Percentiles rank a stretch among this genome's conserved stretches.
phyloP scores from a whole-genome alignment of 345 rosid genomes.

The Aquilaria yunnanensis region DNA sequence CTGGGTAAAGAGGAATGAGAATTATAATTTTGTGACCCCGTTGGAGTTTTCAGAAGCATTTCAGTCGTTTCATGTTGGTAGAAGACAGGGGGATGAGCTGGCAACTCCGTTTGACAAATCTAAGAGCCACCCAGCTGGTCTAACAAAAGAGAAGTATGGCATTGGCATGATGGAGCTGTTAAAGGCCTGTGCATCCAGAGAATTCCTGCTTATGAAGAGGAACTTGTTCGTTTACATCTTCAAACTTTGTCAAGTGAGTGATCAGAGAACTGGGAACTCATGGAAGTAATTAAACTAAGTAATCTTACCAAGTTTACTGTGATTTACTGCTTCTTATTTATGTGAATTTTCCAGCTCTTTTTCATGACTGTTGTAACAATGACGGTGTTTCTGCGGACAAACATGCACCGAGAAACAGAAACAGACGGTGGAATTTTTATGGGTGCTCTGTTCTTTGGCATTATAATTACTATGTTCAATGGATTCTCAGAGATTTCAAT shows the following conservation, averaged over 20 bases:
- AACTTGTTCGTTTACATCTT: conserved; percentile 26
- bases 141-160: conserved; percentile 18
- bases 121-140: conserved; percentile 25
- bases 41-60: conserved; percentile 21
- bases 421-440: conserved; percentile 61
- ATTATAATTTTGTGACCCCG: conserved; percentile 21
- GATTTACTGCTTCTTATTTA: background rate
- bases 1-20: conserved; percentile 20
- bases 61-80: conserved; percentile 14
- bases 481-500: conserved; percentile 75
- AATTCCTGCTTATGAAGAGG: conserved; percentile 31
- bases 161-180: conserved; percentile 25
- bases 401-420: conserved; percentile 54
- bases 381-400: conserved; percentile 63
- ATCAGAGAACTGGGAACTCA: too few relatives aligned
- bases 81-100: conserved; percentile 16
- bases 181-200: conserved; percentile 26
- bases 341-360: conserved; percentile 42
- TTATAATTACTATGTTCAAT: conserved; percentile 55
- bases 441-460: conserved; percentile 58
- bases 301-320: too few relatives aligned
- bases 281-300: too few relatives aligned
- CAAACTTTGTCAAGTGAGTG: conserved; percentile 28
- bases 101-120: conserved; percentile 21
- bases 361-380: conserved; percentile 43